Percentiles rank a stretch among this genome's conserved stretches.
Evolutionary conservation across 1,139 yeast genomes (phyloP).

Genomic region (Nakaseomyces delphensis): DNA sequence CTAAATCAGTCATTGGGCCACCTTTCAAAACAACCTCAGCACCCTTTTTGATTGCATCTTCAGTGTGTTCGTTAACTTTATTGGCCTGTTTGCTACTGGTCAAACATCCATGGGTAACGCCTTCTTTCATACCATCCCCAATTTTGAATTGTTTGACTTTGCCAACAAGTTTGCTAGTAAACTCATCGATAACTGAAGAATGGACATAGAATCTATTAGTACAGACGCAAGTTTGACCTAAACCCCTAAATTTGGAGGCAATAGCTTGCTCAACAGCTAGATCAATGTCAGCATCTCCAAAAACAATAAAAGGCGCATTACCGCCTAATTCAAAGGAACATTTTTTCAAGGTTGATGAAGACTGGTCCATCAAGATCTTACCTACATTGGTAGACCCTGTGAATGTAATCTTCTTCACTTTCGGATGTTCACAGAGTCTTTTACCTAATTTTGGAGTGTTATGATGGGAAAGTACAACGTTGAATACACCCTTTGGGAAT

Average conservation of each 20-base stretch:
- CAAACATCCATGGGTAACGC: slow-evolving; percentile 73
- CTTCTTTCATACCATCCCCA: slow-evolving; percentile 66
- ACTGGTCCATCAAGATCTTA: slow-evolving; percentile 66
- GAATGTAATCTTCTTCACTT: slow-evolving; percentile 69
- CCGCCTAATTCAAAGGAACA: slow-evolving; percentile 87
- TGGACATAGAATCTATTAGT: slow-evolving; percentile 70
- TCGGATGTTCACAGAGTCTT: slow-evolving; percentile 58
- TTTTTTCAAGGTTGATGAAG: slow-evolving; percentile 71
- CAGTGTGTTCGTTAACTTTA: slow-evolving; percentile 63
- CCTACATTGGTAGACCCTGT: slow-evolving; percentile 90
- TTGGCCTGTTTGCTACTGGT: slow-evolving; percentile 57
- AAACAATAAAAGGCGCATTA: slow-evolving; percentile 84
- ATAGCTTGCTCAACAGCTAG: slow-evolving; percentile 66
- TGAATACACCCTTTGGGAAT: slow-evolving; percentile 75
- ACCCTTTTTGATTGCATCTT: slow-evolving; percentile 68
- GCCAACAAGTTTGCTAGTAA: slow-evolving; percentile 42
- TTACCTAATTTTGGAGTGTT: slow-evolving; percentile 53
- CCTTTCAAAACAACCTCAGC: slow-evolving; percentile 64
- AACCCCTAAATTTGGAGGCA: slow-evolving; percentile 61
- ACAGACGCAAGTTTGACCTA: slow-evolving; percentile 80
- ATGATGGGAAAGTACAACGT: slow-evolving; percentile 55
- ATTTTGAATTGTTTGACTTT: slow-evolving; percentile 49
- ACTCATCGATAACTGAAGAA: slow-evolving; percentile 50
- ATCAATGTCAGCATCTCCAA: slow-evolving; percentile 74
- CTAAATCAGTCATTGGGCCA: slow-evolving; percentile 52